Evolutionary conservation across 2,329 filamentous ascomycete species (phyloP), one percentile per base, ranked within the genome.

Genomic region (Paracorniculantispora psalliotae): DNA sequence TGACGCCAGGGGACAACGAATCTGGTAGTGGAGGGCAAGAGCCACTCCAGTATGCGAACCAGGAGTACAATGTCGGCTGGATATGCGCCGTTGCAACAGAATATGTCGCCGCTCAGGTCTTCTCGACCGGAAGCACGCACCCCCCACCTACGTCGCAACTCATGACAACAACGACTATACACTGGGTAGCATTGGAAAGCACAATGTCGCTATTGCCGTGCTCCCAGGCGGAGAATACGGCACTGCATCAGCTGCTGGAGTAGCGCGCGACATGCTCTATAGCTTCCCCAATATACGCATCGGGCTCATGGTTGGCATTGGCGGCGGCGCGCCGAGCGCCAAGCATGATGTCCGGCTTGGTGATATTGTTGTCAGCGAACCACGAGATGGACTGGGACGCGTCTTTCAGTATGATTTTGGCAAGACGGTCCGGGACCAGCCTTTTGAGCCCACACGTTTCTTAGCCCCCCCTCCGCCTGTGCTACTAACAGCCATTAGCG

Each of bases 131-230:
- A 21, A 59, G n/a, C 60, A 67, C 35, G 44, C 37, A 10, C 19
- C 19, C 15, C 59, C 53, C n/a, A 17, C 35, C n/a, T 46, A n/a
- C 1, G 48, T 54, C 1, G 15, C 59, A 1, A 26, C 8, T 1
- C 35, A 63, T 7, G 64, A 70, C 55, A 63, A 62, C 41, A 70
- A 69, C 43, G 28, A 28, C 9, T 71, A 72, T 55, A 65, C 59
- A 1, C 30, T 67, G 2, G 68, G 69, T 5, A 39, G 51, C 3
- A 65, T 72, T 26, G 64, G 65, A 1, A 49, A 54, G 2, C 68
- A 72, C 48, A 68, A 67, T 49, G 67, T 72, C 15, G 66, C 69
- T 8, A 63, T 72, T 21, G 67, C 66, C 2, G 60, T 61, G 37
- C 52, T 73, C 5, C 71, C 71, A 2, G 61, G 64, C 10, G 68